Conservation (phyloP, 768 basidiomycete genomes). For the Stropharia rugosoannulata region DNA sequence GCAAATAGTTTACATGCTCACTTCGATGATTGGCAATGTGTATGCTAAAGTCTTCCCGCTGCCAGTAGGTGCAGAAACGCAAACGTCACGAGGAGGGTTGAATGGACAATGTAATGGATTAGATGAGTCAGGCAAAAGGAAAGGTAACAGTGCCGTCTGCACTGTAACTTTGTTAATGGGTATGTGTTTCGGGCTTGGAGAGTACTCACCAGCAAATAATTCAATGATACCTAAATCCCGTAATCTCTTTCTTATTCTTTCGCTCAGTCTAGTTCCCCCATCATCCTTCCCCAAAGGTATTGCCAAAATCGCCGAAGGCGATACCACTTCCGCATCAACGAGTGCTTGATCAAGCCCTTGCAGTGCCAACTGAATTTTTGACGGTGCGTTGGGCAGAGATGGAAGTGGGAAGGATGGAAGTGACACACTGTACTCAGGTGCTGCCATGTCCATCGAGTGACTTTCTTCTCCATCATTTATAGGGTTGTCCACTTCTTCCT, state of each 20-base stretch:
- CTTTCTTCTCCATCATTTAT: slow-evolving; percentile 4
- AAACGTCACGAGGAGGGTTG: slow-evolving; percentile 72
- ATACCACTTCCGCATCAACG: slow-evolving; percentile 65
- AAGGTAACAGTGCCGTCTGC: slow-evolving; percentile 85
- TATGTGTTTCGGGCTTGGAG: not conserved
- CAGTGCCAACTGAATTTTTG: slow-evolving; percentile 65
- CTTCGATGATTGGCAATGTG: slow-evolving; percentile 89
- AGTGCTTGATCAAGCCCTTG: slow-evolving; percentile 81
- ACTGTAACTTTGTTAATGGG: slow-evolving; percentile 44
- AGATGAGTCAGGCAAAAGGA: slow-evolving; percentile 56
- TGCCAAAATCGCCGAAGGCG: slow-evolving; percentile 46
- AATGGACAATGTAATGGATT: slow-evolving; percentile 64
- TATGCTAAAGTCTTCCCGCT: slow-evolving; percentile 99
- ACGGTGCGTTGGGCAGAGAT: slow-evolving; percentile 63
- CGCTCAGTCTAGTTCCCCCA: slow-evolving; percentile 51
- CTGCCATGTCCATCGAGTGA: not conserved
- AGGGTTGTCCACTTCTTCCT: slow-evolving; percentile 4
- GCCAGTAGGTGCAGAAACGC: slow-evolving; percentile 95
- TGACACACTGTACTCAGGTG: slow-evolving; percentile 23
- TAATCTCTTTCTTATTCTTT: slow-evolving; percentile 60
- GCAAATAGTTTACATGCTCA: slow-evolving; percentile 19
- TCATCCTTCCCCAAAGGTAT: slow-evolving; percentile 42
- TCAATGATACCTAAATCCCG: slow-evolving; percentile 79
- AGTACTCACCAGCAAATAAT: slow-evolving; percentile 78
- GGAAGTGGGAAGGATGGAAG: slow-evolving; percentile 75